Conservation (phyloP, 345 rosid genomes). For the Eutrema heterophyllum region DNA sequence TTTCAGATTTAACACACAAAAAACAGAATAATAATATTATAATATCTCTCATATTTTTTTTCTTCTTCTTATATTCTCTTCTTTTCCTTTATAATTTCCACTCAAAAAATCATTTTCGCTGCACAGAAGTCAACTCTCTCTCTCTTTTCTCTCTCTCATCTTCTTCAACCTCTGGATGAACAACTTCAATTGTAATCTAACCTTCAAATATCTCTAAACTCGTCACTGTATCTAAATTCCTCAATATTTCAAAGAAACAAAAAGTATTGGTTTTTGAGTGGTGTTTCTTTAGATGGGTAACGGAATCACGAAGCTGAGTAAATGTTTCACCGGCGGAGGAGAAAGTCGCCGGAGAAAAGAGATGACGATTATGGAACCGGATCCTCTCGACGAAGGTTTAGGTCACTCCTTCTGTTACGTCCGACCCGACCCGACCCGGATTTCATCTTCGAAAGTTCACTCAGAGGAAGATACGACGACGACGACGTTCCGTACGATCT, state of each 20-base stretch:
- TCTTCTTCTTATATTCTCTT: constrained; percentile 9
- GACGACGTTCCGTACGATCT: constrained; percentile 81
- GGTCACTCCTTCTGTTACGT: constrained; percentile 97
- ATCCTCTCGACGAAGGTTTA: constrained; percentile 75
- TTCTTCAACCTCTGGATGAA: constrained; percentile 35
- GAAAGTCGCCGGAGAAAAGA: constrained; percentile 47
- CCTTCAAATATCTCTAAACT: not conserved
- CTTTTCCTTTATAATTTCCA: constrained; percentile 25
- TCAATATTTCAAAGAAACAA: not conserved
- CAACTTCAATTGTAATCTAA: constrained; percentile 21
- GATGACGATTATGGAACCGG: constrained; percentile 35
- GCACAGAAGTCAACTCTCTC: constrained; percentile 64
- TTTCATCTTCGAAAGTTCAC: constrained; percentile 78
- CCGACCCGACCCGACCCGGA: constrained; percentile 58
- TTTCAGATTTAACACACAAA: not conserved
- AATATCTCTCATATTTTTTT: not conserved
- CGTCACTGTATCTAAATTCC: not conserved
- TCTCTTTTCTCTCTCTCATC: constrained; percentile 33
- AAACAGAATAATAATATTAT: constrained; percentile 13
- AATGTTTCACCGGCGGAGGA: constrained; percentile 62
- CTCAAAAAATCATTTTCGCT: constrained; percentile 21
- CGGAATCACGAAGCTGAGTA: constrained; percentile 61
- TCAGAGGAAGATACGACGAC: constrained; percentile 63
- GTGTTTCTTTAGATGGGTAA: constrained; percentile 58
- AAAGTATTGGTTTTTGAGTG: not conserved